Conservation (phyloP, 202 grass and related monocot species). For the Carex arenaria region DNA sequence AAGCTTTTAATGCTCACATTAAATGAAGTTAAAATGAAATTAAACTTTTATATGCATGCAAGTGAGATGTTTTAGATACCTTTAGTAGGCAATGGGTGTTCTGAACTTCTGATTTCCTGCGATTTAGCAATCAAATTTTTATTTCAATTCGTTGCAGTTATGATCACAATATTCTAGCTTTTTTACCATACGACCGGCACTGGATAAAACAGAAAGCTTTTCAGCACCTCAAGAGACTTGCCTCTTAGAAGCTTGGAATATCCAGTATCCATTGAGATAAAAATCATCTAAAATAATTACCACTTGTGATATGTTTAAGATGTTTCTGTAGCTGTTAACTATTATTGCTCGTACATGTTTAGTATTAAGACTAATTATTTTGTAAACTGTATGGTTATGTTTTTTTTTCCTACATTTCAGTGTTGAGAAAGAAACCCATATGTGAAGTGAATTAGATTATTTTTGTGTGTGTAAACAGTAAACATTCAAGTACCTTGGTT, state of each 20-base stretch:
- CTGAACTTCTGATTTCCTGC: constrained; percentile 4
- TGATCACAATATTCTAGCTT: constrained; percentile 81
- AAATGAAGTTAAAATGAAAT: neutral
- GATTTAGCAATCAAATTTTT: neutral
- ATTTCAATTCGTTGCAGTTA: constrained; percentile 35
- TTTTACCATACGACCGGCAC: constrained; percentile 77
- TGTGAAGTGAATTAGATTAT: neutral
- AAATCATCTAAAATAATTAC: neutral
- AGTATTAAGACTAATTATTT: neutral
- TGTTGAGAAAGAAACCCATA: neutral
- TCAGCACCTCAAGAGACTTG: constrained; percentile 86
- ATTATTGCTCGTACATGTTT: neutral
- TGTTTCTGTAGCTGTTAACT: neutral
- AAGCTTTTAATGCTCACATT: neutral
- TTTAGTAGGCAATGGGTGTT: neutral
- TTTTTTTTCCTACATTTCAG: neutral
- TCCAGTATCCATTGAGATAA: constrained; percentile 6
- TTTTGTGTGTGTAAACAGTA: too few relatives aligned
- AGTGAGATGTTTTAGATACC: neutral
- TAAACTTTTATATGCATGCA: neutral
- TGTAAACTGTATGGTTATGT: neutral
- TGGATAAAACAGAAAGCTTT: constrained; percentile 93
- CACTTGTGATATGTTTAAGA: neutral
- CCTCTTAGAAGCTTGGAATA: constrained; percentile 15
- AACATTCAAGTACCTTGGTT: neutral